Evolutionary conservation across 2,329 filamentous ascomycete genomes (phyloP).

Genomic region (Pseudopyrenochaeta lycopersici): DNA sequence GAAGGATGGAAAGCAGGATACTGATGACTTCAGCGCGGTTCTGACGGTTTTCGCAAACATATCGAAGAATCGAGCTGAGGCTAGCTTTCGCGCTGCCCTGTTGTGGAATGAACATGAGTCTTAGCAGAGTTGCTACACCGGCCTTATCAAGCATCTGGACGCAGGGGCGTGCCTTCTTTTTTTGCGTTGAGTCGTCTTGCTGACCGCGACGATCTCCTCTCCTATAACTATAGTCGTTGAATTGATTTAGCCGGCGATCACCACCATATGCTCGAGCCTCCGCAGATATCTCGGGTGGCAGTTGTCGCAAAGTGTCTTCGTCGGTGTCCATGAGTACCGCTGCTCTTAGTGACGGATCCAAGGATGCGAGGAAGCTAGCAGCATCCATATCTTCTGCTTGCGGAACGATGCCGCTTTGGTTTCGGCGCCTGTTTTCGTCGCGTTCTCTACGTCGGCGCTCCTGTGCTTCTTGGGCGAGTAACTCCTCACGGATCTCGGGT

Average conservation of each 20-base stretch:
- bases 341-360: slow-evolving; percentile 84
- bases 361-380: slow-evolving; percentile 88
- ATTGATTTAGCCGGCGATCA: slow-evolving; percentile 63
- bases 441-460: slow-evolving; percentile 89
- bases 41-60: slow-evolving; percentile 95
- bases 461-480: slow-evolving; percentile 87
- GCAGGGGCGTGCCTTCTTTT: slow-evolving; percentile 77
- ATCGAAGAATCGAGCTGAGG: slow-evolving; percentile 85
- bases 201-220: slow-evolving; percentile 48
- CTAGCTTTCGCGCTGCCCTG: slow-evolving; percentile 85
- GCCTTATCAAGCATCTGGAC: slow-evolving; percentile 98
- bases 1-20: slow-evolving; percentile 89
- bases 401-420: slow-evolving; percentile 58
- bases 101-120: slow-evolving; percentile 98
- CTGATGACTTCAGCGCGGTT: slow-evolving; percentile 94
- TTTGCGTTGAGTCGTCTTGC: slow-evolving; percentile 59
- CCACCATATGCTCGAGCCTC: slow-evolving; percentile 80
- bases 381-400: slow-evolving; percentile 81
- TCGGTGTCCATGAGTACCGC: slow-evolving; percentile 92
- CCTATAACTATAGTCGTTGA: slow-evolving; percentile 49
- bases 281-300: slow-evolving; percentile 85
- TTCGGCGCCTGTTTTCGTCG: slow-evolving; percentile 78
- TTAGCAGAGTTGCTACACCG: slow-evolving; percentile 91
- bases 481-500: slow-evolving; percentile 86
- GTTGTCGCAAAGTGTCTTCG: slow-evolving; percentile 81